Base-by-base conservation (phyloP, 2,329 filamentous ascomycete genomes). In the Ceratocystis diversiconidia region DNA sequence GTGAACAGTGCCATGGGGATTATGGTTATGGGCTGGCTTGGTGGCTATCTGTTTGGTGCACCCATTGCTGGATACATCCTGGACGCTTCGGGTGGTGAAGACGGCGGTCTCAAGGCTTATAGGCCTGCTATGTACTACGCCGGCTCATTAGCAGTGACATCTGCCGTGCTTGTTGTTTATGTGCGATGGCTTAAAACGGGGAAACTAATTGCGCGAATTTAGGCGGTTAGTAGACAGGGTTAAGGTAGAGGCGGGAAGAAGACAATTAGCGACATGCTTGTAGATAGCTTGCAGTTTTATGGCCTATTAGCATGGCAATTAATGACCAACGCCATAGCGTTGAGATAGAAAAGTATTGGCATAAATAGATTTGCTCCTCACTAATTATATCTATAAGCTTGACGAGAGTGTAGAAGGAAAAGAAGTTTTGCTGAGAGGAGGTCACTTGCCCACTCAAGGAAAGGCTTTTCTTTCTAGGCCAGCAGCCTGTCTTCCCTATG, bases 51-150 rank as follows among this genome's bases (percentile, higher is more conserved):
- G 1, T 76, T 85, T 74, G 81, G 81, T 1, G 76, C 79, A 0
- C 83, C 84, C 0, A 85, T 86, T 68, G 83, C 83, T 1, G 82
- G 83, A 8, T 84, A 82, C 67, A 74, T 86, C 0, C 74, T 86
- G 0, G 77, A 79, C 65, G 80, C 80, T 0, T 80, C 80, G 43
- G 81, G 82, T 4, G 81, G 81, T 10, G 74, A 78, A 17, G 73
- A 78, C 0, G 73, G 72, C 2, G 79, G 79, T 0, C 72, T 84
- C 1, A 73, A 78, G 25, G 79, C 82, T 0, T 86, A 82, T 69
- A 76, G 82, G 19, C 82, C 82, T 0, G 83, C 83, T 1, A 86
- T 86, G 72, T 84, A 81, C 71, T 85, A 84, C 69, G 82, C 83
- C 3, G 83, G 82, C 0, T 78, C 77, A 0, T 74, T 83, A 71